Conservation (phyloP, 2,329 filamentous ascomycete genomes). For the Aspergillus alliaceus region DNA sequence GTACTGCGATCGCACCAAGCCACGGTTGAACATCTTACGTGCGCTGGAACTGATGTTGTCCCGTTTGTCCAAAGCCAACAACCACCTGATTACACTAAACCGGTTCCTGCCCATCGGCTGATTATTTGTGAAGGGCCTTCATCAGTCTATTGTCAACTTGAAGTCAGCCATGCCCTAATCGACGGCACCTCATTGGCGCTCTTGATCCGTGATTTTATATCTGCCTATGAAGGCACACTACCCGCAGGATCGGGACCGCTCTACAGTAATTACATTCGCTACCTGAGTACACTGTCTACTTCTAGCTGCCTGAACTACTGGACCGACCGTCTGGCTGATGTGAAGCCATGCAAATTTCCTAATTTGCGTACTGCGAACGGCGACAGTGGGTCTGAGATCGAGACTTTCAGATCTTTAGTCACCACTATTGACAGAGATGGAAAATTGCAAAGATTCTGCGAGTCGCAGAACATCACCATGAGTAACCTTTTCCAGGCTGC, state of each 20-base stretch:
- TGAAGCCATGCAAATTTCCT: background rate
- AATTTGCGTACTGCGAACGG: background rate
- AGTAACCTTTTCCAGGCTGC: conserved; percentile 39
- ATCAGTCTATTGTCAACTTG: conserved; percentile 10
- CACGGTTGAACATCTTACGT: background rate
- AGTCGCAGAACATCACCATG: conserved; percentile 16
- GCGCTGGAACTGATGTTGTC: background rate
- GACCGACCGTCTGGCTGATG: background rate
- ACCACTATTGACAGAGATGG: background rate
- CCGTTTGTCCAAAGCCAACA: background rate
- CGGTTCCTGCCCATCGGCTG: background rate
- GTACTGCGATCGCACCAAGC: background rate
- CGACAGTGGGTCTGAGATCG: background rate
- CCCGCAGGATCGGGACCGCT: background rate
- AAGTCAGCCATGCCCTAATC: conserved; percentile 18
- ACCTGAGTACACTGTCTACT: background rate
- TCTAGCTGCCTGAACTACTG: background rate
- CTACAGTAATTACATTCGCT: conserved; percentile 6
- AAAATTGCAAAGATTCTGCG: conserved; percentile 9
- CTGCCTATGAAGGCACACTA: conserved; percentile 7
- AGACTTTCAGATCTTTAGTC: background rate
- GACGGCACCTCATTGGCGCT: conserved; percentile 14
- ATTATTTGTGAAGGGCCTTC: background rate
- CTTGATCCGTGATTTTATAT: conserved; percentile 6
- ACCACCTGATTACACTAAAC: background rate